Evolutionary conservation across 2,329 filamentous ascomycete species (phyloP).

Genomic region (Sporothrix phasma): DNA sequence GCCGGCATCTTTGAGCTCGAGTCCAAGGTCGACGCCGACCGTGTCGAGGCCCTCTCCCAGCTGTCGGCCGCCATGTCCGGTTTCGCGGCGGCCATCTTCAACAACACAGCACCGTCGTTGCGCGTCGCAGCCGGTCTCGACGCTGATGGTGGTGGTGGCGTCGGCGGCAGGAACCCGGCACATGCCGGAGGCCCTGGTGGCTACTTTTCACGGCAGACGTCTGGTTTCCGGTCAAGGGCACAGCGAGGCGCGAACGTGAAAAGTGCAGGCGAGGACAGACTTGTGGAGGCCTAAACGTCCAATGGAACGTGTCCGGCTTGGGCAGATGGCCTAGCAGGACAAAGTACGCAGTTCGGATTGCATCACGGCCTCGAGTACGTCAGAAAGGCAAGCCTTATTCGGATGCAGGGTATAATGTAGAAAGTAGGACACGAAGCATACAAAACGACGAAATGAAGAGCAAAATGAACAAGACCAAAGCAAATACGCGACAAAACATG

Average conservation of each 20-base stretch:
- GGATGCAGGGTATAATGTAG: not conserved
- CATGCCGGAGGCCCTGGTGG: not conserved
- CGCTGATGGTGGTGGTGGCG: not conserved
- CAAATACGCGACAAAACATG: not conserved
- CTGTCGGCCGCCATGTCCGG: constrained; percentile 61
- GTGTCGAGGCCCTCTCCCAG: constrained; percentile 60
- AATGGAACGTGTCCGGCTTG: too few species aligned
- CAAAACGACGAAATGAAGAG: not conserved
- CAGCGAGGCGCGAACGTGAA: too few species aligned
- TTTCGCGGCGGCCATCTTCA: constrained; percentile 63
- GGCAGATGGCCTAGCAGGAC: too few species aligned
- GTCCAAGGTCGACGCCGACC: constrained; percentile 59
- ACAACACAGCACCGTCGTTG: constrained; percentile 63
- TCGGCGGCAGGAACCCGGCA: too few species aligned
- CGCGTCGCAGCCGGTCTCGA: not conserved
- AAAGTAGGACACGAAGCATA: not conserved
- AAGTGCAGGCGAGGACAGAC: too few species aligned
- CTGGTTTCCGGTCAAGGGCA: not conserved
- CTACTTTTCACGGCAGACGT: not conserved
- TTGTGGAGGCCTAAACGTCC: too few species aligned
- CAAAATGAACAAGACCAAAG: not conserved
- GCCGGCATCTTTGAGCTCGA: constrained; percentile 74
- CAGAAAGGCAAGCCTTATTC: too few species aligned
- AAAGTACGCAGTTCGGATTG: not conserved
- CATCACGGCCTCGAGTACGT: not conserved